Percentiles rank a stretch among this genome's conserved stretches.
Evolutionary conservation across 768 basidiomycete genomes (phyloP).

Genomic region (Sistotremastrum suecicum): DNA sequence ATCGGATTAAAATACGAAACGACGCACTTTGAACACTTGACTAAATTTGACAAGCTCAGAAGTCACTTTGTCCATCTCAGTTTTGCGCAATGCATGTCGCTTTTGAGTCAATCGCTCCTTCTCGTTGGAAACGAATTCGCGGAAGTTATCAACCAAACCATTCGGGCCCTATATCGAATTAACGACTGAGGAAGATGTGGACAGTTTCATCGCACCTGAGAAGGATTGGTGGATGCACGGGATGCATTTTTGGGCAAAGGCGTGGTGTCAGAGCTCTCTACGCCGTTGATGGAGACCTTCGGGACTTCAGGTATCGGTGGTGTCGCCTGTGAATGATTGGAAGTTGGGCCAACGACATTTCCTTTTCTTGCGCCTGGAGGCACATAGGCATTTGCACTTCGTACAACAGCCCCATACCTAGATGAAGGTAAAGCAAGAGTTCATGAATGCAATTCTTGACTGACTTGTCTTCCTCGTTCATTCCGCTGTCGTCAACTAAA

Average conservation of each 20-base stretch:
- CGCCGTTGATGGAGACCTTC: slow-evolving; percentile 62
- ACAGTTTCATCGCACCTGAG: background rate
- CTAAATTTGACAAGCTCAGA: slow-evolving; percentile 90
- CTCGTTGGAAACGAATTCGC: slow-evolving; percentile 86
- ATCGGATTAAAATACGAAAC: background rate
- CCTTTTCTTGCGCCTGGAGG: slow-evolving; percentile 77
- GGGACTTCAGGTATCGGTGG: slow-evolving; percentile 37
- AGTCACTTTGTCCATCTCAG: slow-evolving; percentile 89
- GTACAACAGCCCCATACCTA: slow-evolving; percentile 88
- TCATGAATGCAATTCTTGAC: slow-evolving; percentile 12
- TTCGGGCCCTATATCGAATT: slow-evolving; percentile 37
- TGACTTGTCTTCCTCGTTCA: slow-evolving; percentile 95
- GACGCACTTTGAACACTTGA: slow-evolving; percentile 77
- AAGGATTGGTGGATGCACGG: slow-evolving; percentile 19
- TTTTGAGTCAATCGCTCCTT: slow-evolving; percentile 83
- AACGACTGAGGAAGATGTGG: background rate
- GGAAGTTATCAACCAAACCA: slow-evolving; percentile 73
- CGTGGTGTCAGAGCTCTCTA: slow-evolving; percentile 39
- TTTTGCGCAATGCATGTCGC: slow-evolving; percentile 77
- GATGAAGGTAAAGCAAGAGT: background rate
- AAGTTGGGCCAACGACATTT: slow-evolving; percentile 16
- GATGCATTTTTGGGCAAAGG: slow-evolving; percentile 26
- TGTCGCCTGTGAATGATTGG: slow-evolving; percentile 10
- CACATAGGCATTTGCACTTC: slow-evolving; percentile 80
- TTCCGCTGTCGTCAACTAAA: slow-evolving; percentile 49